A percentile compares a stretch with the other conserved stretches of the same genome.
Conservation (phyloP, 2,329 filamentous ascomycete species). For the Gyromitra esculenta region DNA sequence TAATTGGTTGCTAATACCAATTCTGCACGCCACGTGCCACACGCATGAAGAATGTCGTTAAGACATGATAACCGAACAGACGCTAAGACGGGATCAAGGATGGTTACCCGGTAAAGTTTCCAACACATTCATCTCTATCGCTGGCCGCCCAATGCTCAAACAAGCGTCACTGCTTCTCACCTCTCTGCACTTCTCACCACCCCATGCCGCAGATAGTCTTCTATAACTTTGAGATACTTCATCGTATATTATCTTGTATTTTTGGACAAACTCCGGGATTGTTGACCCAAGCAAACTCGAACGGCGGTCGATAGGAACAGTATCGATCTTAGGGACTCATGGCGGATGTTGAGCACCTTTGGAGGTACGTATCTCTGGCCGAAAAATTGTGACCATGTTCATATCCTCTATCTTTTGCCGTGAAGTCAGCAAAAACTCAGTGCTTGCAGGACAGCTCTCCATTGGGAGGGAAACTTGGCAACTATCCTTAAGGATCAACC, state of each 20-base stretch:
- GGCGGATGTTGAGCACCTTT: slow-evolving; percentile 38
- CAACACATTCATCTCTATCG: slow-evolving; percentile 6
- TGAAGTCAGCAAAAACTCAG: slow-evolving; percentile 29
- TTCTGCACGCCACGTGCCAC: slow-evolving; percentile 1
- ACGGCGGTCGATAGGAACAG: background rate
- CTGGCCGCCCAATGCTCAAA: slow-evolving; percentile 4
- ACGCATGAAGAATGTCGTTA: slow-evolving; percentile 9
- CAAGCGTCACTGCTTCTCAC: slow-evolving; percentile 18
- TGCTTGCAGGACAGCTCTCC: slow-evolving; percentile 47
- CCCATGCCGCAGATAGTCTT: slow-evolving; percentile 36
- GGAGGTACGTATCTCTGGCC: slow-evolving; percentile 33
- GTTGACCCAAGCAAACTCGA: slow-evolving; percentile 6
- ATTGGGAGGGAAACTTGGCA: slow-evolving; percentile 50
- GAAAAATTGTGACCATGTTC: background rate
- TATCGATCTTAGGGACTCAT: slow-evolving; percentile 16
- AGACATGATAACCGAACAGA: background rate
- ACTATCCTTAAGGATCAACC: slow-evolving; percentile 49
- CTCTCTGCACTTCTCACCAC: slow-evolving; percentile 1
- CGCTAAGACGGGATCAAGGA: slow-evolving; percentile 5
- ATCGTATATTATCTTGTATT: slow-evolving; percentile 18
- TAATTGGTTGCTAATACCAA: background rate
- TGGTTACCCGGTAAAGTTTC: slow-evolving; percentile 39
- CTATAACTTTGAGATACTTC: slow-evolving; percentile 21
- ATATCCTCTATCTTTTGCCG: background rate
- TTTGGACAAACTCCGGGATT: slow-evolving; percentile 1